Evolutionary conservation across 2,329 filamentous ascomycete genomes (phyloP).

Genomic region (Septoria linicola): DNA sequence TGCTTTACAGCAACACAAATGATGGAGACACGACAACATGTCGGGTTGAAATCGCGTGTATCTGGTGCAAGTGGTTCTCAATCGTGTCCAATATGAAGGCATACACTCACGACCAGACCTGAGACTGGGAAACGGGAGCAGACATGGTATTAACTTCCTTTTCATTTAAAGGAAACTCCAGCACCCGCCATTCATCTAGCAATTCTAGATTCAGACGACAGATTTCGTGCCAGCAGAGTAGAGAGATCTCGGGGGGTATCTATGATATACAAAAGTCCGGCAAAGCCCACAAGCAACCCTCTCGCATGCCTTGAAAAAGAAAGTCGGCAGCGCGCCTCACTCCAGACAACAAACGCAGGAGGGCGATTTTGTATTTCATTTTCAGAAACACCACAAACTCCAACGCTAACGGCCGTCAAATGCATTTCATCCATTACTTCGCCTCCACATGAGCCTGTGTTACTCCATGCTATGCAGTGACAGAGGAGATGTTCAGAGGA

Average conservation of each 20-base stretch:
- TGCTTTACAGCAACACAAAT: no score
- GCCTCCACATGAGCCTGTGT: conserved; percentile 6
- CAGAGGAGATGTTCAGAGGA: conserved; percentile 6
- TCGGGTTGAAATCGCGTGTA: no score
- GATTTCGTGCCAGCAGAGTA: conserved; percentile 18
- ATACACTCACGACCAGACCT: no score
- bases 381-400: conserved; percentile 16
- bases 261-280: conserved; percentile 16
- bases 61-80: no score
- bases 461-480: conserved; percentile 13
- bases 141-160: conserved; percentile 20
- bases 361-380: conserved; percentile 12
- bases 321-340: conserved; percentile 7
- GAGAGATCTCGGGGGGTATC: conserved; percentile 16
- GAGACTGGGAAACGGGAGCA: neutral
- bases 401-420: conserved; percentile 20
- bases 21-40: no score
- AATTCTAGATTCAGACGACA: neutral
- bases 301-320: conserved; percentile 10
- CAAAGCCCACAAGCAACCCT: neutral
- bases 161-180: conserved; percentile 13
- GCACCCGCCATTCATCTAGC: neutral
- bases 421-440: neutral
- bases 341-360: conserved; percentile 9
- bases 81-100: no score